These are phyloP conservation scores for Tanozyma kutaoensis DNA, from an alignment of 805 yeast species.

Conservation along the genomic window DNA sequence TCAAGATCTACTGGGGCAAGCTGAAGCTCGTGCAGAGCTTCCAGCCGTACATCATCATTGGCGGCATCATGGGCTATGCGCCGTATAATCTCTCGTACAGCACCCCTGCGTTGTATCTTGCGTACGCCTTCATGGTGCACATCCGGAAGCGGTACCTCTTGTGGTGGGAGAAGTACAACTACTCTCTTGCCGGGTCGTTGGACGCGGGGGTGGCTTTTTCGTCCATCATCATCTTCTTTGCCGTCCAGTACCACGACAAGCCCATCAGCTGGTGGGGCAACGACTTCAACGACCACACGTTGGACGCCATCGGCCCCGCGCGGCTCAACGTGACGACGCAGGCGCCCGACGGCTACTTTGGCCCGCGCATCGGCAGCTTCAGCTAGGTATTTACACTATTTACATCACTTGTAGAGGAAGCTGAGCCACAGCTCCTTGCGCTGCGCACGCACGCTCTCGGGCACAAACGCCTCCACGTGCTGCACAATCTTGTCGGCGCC, in stretches of 20 bases:
- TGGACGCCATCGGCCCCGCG: constrained; percentile 10
- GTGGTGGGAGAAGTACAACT: constrained; percentile 25
- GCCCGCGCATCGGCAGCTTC: constrained; percentile 15
- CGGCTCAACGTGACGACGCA: constrained; percentile 6
- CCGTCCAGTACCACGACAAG: constrained; percentile 19
- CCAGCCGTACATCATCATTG: constrained; percentile 20
- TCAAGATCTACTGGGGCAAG: background rate
- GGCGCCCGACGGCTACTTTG: constrained; percentile 24
- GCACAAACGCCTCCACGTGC: constrained; percentile 65
- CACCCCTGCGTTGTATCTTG: constrained; percentile 15
- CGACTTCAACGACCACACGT: constrained; percentile 15
- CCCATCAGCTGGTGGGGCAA: constrained; percentile 13
- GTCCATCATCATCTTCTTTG: constrained; percentile 21
- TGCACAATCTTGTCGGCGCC: constrained; percentile 68
- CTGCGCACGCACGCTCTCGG: constrained; percentile 55
- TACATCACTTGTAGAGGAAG: constrained; percentile 36
- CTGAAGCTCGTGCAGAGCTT: constrained; percentile 3
- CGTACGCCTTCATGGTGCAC: constrained; percentile 14
- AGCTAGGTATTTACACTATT: no score
- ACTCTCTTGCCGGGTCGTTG: constrained; percentile 16
- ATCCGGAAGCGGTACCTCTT: constrained; percentile 13
- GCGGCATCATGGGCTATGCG: constrained; percentile 16
- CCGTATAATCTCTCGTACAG: constrained; percentile 19
- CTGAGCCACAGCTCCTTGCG: constrained; percentile 50
- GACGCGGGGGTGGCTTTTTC: constrained; percentile 22